These are phyloP conservation scores for Chaetomium fimeti DNA, from an alignment of 495 filamentous ascomycete genomes.

Conservation along the genomic window DNA sequence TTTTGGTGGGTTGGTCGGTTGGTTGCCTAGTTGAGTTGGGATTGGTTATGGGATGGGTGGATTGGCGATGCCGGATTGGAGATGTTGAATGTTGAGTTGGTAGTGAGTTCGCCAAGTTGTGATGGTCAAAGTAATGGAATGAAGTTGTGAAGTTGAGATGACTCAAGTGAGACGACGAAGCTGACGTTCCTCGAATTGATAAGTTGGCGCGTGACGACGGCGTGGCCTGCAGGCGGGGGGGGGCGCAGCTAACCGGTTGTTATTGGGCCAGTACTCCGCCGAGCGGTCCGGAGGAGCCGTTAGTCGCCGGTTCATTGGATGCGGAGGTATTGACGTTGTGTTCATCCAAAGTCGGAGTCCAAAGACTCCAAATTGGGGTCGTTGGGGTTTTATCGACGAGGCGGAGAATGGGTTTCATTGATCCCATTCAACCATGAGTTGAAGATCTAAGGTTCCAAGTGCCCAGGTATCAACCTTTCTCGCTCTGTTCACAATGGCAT, in stretches of 20 bases:
- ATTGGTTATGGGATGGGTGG: background rate
- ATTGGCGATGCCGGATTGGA: no score
- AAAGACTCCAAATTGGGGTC: no score
- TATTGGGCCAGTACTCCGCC: background rate
- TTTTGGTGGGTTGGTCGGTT: background rate
- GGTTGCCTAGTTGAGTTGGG: background rate
- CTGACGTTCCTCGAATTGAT: background rate
- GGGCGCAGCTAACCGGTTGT: background rate
- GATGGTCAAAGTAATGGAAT: no score
- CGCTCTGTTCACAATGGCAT: background rate
- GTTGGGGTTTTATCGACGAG: no score
- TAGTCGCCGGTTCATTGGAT: background rate
- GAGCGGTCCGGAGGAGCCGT: background rate
- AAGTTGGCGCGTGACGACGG: background rate
- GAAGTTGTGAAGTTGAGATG: no score
- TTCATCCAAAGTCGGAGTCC: background rate
- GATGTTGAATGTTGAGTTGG: no score
- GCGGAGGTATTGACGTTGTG: background rate
- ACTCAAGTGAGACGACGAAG: background rate
- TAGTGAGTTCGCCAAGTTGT: no score
- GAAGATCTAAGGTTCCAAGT: no score
- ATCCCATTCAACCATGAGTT: no score
- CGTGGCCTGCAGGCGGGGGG: background rate
- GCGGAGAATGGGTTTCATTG: no score
- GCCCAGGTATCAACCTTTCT: no score